A percentile compares a stretch with the other conserved stretches of the same genome.
phyloP scores from a whole-genome alignment of 2,329 filamentous ascomycete species.

The Calonectria hongkongensis region DNA sequence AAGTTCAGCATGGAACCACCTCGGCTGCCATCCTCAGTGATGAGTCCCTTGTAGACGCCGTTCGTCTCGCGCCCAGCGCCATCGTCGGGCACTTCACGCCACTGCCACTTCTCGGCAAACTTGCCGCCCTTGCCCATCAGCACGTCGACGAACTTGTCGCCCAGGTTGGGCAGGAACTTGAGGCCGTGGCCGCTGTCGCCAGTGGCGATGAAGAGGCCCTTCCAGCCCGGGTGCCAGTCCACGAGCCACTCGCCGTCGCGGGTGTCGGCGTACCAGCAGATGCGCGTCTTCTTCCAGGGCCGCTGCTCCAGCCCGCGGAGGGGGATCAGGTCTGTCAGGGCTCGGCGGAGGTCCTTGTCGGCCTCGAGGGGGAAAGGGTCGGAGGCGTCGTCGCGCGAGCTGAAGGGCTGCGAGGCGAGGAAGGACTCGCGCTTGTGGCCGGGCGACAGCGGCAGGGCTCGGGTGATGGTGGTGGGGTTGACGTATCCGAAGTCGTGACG shows the following conservation, averaged over 20 bases:
- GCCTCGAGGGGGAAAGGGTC: conserved; percentile 76
- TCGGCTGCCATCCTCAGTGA: conserved; percentile 73
- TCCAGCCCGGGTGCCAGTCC: conserved; percentile 78
- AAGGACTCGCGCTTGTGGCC: conserved; percentile 55
- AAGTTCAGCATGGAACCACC: conserved; percentile 69
- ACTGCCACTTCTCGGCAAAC: conserved; percentile 76
- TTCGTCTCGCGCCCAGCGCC: conserved; percentile 58
- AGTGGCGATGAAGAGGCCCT: conserved; percentile 76
- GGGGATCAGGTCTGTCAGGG: conserved; percentile 77
- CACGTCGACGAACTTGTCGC: conserved; percentile 76
- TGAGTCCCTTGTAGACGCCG: conserved; percentile 62
- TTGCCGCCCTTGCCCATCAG: conserved; percentile 68
- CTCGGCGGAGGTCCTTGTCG: conserved; percentile 75
- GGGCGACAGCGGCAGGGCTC: conserved; percentile 58
- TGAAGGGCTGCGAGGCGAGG: conserved; percentile 61
- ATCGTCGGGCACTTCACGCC: conserved; percentile 74
- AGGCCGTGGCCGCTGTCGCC: conserved; percentile 80
- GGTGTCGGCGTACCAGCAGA: conserved; percentile 88
- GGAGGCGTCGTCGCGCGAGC: conserved; percentile 62
- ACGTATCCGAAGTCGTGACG: conserved; percentile 82
- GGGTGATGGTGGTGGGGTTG: conserved; percentile 66
- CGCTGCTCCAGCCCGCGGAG: conserved; percentile 72
- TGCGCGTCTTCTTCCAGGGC: conserved; percentile 76
- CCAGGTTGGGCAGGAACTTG: conserved; percentile 81
- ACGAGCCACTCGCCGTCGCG: conserved; percentile 82